Conservation (phyloP, 2,329 filamentous ascomycete species). For the Aspergillus intermedius region DNA sequence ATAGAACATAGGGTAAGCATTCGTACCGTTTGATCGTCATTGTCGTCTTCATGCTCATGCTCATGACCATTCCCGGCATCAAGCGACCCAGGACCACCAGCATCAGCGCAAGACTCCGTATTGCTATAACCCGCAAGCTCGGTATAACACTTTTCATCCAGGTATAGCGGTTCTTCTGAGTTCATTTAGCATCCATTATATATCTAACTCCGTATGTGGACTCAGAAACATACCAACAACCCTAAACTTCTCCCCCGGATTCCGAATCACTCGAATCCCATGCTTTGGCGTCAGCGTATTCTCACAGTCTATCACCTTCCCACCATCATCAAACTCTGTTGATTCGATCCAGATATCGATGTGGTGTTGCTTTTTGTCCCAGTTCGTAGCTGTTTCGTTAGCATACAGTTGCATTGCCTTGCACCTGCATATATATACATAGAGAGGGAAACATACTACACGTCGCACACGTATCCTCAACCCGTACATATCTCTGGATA, state of each 20-base stretch:
- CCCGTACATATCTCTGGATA: conserved; percentile 7
- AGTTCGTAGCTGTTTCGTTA: conserved; percentile 3
- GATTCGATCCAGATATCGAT: conserved; percentile 10
- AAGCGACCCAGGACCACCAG: neutral
- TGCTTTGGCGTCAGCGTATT: conserved; percentile 3
- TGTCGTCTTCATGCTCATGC: neutral
- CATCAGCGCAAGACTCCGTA: neutral
- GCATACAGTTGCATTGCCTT: neutral
- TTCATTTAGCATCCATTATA: neutral
- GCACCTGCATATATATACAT: too few species aligned
- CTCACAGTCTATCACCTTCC: conserved; percentile 5
- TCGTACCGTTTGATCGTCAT: neutral
- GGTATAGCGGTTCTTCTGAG: neutral
- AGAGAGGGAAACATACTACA: conserved; percentile 3
- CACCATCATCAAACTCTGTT: neutral
- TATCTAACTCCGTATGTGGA: neutral
- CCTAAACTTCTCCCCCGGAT: neutral
- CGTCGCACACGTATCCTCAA: conserved; percentile 8
- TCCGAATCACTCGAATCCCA: neutral
- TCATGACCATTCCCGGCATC: neutral
- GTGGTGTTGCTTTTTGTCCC: conserved; percentile 2
- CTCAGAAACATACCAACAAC: neutral
- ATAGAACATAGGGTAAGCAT: neutral
- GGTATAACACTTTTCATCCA: neutral
- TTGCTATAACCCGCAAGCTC: neutral